These are phyloP conservation scores for Aspergillus pseudonomiae DNA, from an alignment of 2,329 filamentous ascomycete genomes.

Conservation along the genomic window DNA sequence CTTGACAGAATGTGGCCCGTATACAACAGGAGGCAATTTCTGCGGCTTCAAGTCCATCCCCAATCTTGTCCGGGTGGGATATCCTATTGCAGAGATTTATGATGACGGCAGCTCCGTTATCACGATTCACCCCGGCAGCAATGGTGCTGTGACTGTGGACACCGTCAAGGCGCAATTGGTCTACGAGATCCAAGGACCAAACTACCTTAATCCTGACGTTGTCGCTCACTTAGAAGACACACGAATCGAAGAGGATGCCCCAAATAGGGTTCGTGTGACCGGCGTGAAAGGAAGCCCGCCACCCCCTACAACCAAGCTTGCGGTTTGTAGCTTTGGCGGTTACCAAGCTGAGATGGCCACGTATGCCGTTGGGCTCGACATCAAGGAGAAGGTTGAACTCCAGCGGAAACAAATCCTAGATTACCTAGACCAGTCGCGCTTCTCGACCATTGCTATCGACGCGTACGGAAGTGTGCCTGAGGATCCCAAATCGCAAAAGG, in stretches of 20 bases:
- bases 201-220: not conserved
- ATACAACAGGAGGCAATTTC: conserved; percentile 31
- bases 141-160: not conserved
- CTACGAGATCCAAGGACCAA: not conserved
- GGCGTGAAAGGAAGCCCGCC: conserved; percentile 27
- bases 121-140: too few relatives aligned
- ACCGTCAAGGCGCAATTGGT: not conserved
- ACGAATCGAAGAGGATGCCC: not conserved
- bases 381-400: conserved; percentile 50
- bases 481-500: not conserved
- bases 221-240: not conserved
- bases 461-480: not conserved
- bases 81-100: not conserved
- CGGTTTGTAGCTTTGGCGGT: conserved; percentile 50
- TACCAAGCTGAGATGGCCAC: conserved; percentile 52
- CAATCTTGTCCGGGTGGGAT: not conserved
- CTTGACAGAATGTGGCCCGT: conserved; percentile 33
- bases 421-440: not conserved
- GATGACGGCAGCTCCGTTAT: not conserved
- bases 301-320: conserved; percentile 56
- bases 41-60: conserved; percentile 27
- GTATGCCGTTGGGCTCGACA: conserved; percentile 50
- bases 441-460: not conserved
- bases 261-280: not conserved
- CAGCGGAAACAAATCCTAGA: conserved; percentile 41